These are phyloP conservation scores for Fusarium avenaceum DNA, from an alignment of 2,329 filamentous ascomycete species.

Conservation along the genomic window DNA sequence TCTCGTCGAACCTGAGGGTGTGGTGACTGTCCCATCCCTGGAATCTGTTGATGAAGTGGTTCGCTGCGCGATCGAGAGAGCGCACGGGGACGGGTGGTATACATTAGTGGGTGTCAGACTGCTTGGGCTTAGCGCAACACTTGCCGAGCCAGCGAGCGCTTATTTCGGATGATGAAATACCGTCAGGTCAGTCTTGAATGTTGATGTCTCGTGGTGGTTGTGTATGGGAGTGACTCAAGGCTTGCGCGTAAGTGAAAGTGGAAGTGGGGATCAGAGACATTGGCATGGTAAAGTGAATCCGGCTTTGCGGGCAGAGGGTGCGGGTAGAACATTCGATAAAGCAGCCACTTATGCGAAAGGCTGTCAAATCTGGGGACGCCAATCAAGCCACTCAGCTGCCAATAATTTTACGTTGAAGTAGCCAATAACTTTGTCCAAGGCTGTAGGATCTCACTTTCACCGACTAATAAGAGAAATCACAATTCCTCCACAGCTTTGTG, in stretches of 20 bases:
- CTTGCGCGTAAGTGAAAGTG: slow-evolving; percentile 12
- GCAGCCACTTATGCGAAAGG: slow-evolving; percentile 40
- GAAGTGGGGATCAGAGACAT: slow-evolving; percentile 25
- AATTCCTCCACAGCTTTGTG: background rate
- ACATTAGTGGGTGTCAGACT: slow-evolving; percentile 37
- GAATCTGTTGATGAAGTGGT: slow-evolving; percentile 28
- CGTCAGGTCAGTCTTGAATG: slow-evolving; percentile 12
- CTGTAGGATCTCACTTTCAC: slow-evolving; percentile 9
- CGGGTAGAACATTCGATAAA: slow-evolving; percentile 40
- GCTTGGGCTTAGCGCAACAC: slow-evolving; percentile 38
- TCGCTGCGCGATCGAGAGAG: slow-evolving; percentile 33
- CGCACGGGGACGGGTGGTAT: slow-evolving; percentile 37
- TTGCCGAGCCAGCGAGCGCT: slow-evolving; percentile 35
- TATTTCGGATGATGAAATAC: slow-evolving; percentile 24
- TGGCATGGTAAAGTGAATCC: slow-evolving; percentile 28
- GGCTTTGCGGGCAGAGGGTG: slow-evolving; percentile 35
- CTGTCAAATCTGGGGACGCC: slow-evolving; percentile 40
- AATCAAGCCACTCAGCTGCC: slow-evolving; percentile 42
- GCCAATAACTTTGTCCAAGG: slow-evolving; percentile 31
- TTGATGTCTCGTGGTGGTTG: slow-evolving; percentile 27
- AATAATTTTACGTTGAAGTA: slow-evolving; percentile 8
- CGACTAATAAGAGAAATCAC: slow-evolving; percentile 10
- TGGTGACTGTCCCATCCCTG: slow-evolving; percentile 35
- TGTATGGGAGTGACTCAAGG: slow-evolving; percentile 23
- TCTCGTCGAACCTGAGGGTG: slow-evolving; percentile 44